These are phyloP conservation scores for Hyaloraphidium curvatum DNA, from an alignment of 192 early-diverging fungal genomes.

Conservation along the genomic window DNA sequence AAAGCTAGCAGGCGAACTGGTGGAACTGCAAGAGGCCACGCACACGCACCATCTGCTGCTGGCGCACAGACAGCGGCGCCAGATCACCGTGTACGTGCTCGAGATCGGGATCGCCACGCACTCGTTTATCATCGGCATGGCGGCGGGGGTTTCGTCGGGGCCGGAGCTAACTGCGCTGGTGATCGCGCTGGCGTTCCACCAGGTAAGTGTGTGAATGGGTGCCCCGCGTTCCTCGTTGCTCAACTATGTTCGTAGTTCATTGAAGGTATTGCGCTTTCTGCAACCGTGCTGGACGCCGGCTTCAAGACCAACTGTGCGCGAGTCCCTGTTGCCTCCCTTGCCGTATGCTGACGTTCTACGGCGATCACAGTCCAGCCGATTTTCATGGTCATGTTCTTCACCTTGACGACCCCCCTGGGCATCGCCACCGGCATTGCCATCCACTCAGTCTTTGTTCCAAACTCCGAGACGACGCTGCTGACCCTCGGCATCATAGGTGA, in stretches of 20 bases:
- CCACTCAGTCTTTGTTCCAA: conserved; percentile 32
- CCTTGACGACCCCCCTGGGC: conserved; percentile 66
- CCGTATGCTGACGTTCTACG: background rate
- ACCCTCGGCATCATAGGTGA: too few relatives aligned
- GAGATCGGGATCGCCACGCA: conserved; percentile 64
- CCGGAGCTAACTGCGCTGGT: conserved; percentile 34
- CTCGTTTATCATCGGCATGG: conserved; percentile 58
- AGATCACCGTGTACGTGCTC: conserved; percentile 44
- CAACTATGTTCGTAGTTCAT: conserved; percentile 27
- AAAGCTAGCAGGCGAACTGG: background rate
- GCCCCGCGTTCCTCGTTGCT: background rate
- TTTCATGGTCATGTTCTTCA: conserved; percentile 23
- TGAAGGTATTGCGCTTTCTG: conserved; percentile 29
- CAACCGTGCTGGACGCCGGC: background rate
- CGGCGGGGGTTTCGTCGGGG: conserved; percentile 33
- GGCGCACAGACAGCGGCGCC: too few relatives aligned
- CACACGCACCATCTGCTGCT: too few relatives aligned
- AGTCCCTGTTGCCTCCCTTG: background rate
- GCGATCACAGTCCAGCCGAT: background rate
- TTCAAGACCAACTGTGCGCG: background rate
- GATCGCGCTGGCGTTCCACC: conserved; percentile 48
- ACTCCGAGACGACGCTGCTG: conserved; percentile 28
- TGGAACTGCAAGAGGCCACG: too few relatives aligned
- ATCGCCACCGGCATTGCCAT: conserved; percentile 58
- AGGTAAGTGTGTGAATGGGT: too few relatives aligned